Evolutionary conservation across 1,284 basidiomycete genomes (phyloP).

Genomic region (Naganishia sp.): DNA sequence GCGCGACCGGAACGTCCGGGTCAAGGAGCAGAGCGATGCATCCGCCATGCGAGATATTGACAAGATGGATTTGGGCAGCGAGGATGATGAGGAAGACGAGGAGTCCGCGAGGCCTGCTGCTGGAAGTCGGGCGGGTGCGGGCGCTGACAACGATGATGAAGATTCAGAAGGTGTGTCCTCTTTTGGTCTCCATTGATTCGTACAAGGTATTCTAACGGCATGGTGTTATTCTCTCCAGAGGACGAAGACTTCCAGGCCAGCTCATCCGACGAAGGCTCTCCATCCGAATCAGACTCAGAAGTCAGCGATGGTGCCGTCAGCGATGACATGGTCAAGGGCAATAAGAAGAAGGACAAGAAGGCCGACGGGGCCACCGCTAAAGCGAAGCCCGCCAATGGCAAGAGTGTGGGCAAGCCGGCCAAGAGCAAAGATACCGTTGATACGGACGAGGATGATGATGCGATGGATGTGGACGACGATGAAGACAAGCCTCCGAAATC

Average conservation of each 20-base stretch:
- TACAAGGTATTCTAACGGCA: neutral
- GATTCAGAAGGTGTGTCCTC: slow-evolving; percentile 67
- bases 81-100: slow-evolving; percentile 70
- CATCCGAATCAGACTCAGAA: slow-evolving; percentile 70
- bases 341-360: slow-evolving; percentile 57
- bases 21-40: slow-evolving; percentile 97
- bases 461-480: slow-evolving; percentile 30
- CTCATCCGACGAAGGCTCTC: slow-evolving; percentile 79
- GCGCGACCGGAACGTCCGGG: slow-evolving; percentile 83
- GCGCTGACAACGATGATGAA: slow-evolving; percentile 68
- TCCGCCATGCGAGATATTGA: slow-evolving; percentile 69
- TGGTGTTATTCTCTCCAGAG: slow-evolving; percentile 45
- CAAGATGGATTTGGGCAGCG: slow-evolving; percentile 70
- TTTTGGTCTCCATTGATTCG: neutral
- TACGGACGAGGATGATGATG: slow-evolving; percentile 33
- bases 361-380: slow-evolving; percentile 50
- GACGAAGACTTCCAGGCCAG: slow-evolving; percentile 89
- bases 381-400: slow-evolving; percentile 16
- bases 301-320: slow-evolving; percentile 60
- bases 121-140: slow-evolving; percentile 51
- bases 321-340: slow-evolving; percentile 69
- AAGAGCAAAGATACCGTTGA: slow-evolving; percentile 35
- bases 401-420: slow-evolving; percentile 6
- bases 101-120: slow-evolving; percentile 55
- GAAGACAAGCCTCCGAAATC: slow-evolving; percentile 29